Conservation (phyloP, 1,284 basidiomycete genomes). For the Papiliotrema terrestris region DNA sequence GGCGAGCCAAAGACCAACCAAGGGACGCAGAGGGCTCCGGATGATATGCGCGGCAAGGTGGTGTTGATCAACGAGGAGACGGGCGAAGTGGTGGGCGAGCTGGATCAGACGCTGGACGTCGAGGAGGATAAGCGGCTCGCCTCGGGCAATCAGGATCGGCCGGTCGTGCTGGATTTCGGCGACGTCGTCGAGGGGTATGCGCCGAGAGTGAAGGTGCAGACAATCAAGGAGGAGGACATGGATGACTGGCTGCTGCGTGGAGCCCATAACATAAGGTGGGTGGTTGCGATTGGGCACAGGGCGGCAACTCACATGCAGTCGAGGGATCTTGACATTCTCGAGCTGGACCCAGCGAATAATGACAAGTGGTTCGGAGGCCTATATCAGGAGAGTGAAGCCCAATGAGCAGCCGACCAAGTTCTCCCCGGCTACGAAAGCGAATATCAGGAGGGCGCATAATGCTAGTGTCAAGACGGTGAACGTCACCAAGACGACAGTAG, state of each 20-base stretch:
- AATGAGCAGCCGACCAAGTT: slow-evolving; percentile 57
- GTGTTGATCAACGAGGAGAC: slow-evolving; percentile 70
- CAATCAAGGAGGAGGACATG: slow-evolving; percentile 61
- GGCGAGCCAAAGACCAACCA: not conserved
- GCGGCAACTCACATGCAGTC: slow-evolving; percentile 47
- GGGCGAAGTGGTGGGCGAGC: slow-evolving; percentile 68
- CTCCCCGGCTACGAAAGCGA: slow-evolving; percentile 59
- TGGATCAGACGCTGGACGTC: slow-evolving; percentile 60
- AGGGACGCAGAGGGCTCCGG: slow-evolving; percentile 4
- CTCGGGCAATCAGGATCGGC: slow-evolving; percentile 55
- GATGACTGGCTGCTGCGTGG: slow-evolving; percentile 67
- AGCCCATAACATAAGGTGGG: slow-evolving; percentile 65
- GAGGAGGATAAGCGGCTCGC: slow-evolving; percentile 58
- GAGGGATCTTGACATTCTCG: slow-evolving; percentile 65
- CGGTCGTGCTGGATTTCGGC: slow-evolving; percentile 70
- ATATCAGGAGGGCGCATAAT: slow-evolving; percentile 60
- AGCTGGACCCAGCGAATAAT: slow-evolving; percentile 63
- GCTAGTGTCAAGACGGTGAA: slow-evolving; percentile 64
- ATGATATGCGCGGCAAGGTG: slow-evolving; percentile 62
- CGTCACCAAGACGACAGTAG: slow-evolving; percentile 63
- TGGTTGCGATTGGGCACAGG: not conserved
- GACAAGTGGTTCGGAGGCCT: slow-evolving; percentile 60
- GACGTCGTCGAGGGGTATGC: slow-evolving; percentile 50
- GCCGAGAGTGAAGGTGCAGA: slow-evolving; percentile 52
- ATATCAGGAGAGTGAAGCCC: slow-evolving; percentile 60